Evolutionary conservation across 768 basidiomycete genomes (phyloP), one percentile per base, ranked within the genome.

Genomic region (Naganishia antarctica): DNA sequence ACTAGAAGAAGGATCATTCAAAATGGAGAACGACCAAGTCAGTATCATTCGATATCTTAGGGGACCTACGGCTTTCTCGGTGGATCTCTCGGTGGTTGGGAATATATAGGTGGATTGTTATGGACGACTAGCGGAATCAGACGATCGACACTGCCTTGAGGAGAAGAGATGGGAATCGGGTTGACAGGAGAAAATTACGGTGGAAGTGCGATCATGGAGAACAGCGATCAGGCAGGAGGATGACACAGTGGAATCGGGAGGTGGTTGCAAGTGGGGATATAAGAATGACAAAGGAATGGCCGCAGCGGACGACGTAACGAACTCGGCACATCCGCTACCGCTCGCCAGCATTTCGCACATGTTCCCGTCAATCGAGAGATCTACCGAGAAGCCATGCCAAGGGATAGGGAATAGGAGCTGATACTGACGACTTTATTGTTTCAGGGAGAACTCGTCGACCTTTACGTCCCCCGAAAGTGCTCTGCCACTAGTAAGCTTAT

Each of bases 391-490:
- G 13, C 32, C 32, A 25, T 34, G 37, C 32, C 13, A 37, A 21
- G 25, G 32, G 6, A 18, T 31, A 29, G 26, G 9, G 64, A 68
- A 68, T 5, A 21, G 13, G n/a, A 9, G 43, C 43, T 44, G 68
- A 67, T 41, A 37, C 58, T 60, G 59, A 46, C 18, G 18, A 8
- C 15, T n/a, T 48, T 45, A 67, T 65, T 71, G 67, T 72, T 70
- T 73, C 63, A 96, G 90, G 94, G 96, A 81, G 83, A 90, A 79
- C 93, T 99, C 80, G 96, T 99, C 78, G 96, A 98, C 84, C 92
- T 99, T 81, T 99, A 99, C 83, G 93, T 98, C 77, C 96, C 96
- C 80, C 90, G 96, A 84, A 98, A 98, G 81, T 98, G 96, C 80
- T 86, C 91, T 78, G 92, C 93, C 61, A 94, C 92, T 73, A 93